Evolutionary conservation across 371 early-diverging fungal genomes (phyloP).

Genomic region (Massospora cicadina): DNA sequence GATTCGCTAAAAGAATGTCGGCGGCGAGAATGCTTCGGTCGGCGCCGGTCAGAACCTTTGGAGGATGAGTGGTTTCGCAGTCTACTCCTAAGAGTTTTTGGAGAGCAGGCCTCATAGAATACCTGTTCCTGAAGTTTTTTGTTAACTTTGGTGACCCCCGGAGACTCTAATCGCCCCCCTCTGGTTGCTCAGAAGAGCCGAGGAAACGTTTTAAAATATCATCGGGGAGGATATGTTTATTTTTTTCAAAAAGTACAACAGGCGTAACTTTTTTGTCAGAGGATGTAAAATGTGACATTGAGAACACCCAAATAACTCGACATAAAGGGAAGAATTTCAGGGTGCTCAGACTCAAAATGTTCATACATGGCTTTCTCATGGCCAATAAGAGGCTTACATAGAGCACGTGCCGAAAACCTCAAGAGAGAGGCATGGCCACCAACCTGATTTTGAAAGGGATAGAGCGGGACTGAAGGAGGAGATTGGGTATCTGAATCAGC

Average conservation of each 20-base stretch:
- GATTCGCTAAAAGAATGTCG: slow-evolving; percentile 17
- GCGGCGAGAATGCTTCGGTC: neutral
- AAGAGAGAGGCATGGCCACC: slow-evolving; percentile 75
- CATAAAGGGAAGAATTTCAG: slow-evolving; percentile 64
- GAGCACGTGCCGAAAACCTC: slow-evolving; percentile 63
- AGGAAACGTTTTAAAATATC: slow-evolving; percentile 28
- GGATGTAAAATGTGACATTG: slow-evolving; percentile 65
- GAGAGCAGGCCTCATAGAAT: slow-evolving; percentile 55
- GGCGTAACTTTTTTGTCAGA: slow-evolving; percentile 24
- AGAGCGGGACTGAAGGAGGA: slow-evolving; percentile 30
- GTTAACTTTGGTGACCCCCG: slow-evolving; percentile 22
- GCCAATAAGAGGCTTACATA: slow-evolving; percentile 70
- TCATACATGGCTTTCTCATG: slow-evolving; percentile 83
- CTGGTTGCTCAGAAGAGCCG: slow-evolving; percentile 11
- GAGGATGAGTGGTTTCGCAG: neutral
- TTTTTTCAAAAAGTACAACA: slow-evolving; percentile 59
- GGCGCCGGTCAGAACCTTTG: neutral
- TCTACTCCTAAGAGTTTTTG: slow-evolving; percentile 37
- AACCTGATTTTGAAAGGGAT: slow-evolving; percentile 53
- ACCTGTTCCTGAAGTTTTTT: slow-evolving; percentile 45
- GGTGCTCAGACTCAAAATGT: slow-evolving; percentile 50
- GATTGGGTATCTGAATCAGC: slow-evolving; percentile 20
- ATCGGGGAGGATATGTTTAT: slow-evolving; percentile 54
- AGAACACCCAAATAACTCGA: slow-evolving; percentile 83
- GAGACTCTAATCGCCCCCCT: slow-evolving; percentile 12